Base-by-base conservation (phyloP, 345 rosid genomes). In the Aegle marmelos region DNA sequence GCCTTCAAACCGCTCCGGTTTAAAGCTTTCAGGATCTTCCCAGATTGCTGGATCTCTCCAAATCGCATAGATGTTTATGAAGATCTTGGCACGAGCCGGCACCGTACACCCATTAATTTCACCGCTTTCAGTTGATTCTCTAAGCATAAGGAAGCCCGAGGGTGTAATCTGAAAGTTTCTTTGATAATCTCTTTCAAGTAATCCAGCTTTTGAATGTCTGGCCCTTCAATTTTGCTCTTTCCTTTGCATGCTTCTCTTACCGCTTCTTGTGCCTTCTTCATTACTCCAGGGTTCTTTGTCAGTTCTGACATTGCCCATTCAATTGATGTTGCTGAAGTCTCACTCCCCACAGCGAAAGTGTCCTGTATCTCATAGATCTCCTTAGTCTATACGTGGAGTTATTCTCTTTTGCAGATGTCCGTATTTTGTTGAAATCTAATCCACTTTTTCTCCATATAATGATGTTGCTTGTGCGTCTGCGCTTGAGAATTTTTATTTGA, bases 31-130 rank as follows among this genome's bases (percentile, higher is more conserved):
- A 50, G 83, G 72, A 30, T 69, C 68, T 5, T n/a, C 27, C 80
- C 79, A 83, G 21, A 19, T 60, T 21, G 56, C 70, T 4, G 86
- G 79, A 75, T 83, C 83, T 33, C 86, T 80, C 33, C 65, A 74
- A 22, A 83, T 73, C 27, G 81, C 81, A 79, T 82, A 83, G 7
- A 45, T 50, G 65, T 83, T 79, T 8, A 76, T 50, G 27, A 79
- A 8, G 63, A 83, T 33, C 60, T 72, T 71, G 25, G 82, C 74
- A 57, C 76, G 68, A 0, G 59, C 65, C 0, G 74, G 75, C 34
- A 81, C 66, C 22, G 73, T 76, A 45, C 70, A 81, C 21, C 86
- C 82, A 30, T 56, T 56, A 24, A 84, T 45, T 50, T 48, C 73
- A 27, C 79, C 75, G 22, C 53, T 65, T 73, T 77, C 77, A n/a